These are phyloP conservation scores for Gaultheria prostrata DNA, from an alignment of 148 eudicot species.

Conservation along the genomic window DNA sequence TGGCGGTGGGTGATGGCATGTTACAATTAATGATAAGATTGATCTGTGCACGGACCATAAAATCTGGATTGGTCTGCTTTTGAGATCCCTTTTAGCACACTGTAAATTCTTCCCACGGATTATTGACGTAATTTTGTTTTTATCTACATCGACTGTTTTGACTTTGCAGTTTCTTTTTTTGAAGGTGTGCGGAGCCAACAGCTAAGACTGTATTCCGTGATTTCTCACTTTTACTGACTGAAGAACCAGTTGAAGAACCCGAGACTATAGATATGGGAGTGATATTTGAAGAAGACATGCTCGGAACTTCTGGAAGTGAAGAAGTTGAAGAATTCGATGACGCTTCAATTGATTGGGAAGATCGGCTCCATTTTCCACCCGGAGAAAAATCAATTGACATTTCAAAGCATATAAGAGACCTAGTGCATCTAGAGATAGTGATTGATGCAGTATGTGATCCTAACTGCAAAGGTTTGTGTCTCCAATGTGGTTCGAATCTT, in stretches of 20 bases:
- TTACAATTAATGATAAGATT: background rate
- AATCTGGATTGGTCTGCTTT: background rate
- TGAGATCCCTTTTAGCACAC: background rate
- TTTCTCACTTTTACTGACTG: constrained; percentile 69
- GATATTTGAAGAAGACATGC: constrained; percentile 49
- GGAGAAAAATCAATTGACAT: constrained; percentile 69
- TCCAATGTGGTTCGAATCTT: constrained; percentile 68
- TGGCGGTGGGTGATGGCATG: background rate
- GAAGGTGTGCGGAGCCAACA: constrained; percentile 81
- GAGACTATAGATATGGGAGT: constrained; percentile 62
- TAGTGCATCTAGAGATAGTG: constrained; percentile 80
- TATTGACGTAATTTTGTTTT: background rate
- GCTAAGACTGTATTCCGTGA: constrained; percentile 60
- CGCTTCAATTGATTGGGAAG: constrained; percentile 61
- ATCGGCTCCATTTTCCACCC: constrained; percentile 68
- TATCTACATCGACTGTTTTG: background rate
- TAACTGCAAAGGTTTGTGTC: constrained; percentile 74
- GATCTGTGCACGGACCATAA: background rate
- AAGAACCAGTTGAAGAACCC: constrained; percentile 70
- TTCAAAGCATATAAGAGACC: constrained; percentile 84
- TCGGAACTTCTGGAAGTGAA: constrained; percentile 14
- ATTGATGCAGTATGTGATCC: constrained; percentile 65
- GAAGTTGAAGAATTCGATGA: constrained; percentile 48
- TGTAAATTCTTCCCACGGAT: background rate
- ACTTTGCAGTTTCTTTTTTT: constrained; percentile 9